These are phyloP conservation scores for Falciphora oryzae DNA, from an alignment of 2,329 filamentous ascomycete genomes.

Conservation along the genomic window DNA sequence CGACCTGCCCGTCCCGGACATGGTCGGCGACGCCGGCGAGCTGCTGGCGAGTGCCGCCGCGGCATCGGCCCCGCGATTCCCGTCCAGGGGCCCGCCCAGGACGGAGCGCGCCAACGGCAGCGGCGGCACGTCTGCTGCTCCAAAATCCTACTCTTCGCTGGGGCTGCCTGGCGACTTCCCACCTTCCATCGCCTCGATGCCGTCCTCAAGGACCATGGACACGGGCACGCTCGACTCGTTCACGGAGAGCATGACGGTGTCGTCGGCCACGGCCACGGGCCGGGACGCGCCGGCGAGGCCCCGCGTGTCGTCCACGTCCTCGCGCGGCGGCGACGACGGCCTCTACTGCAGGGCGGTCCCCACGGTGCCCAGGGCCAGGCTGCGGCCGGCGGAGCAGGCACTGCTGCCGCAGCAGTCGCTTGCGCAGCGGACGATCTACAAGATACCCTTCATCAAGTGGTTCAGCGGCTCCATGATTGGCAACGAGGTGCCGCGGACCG, in stretches of 20 bases:
- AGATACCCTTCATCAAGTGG: slow-evolving; percentile 66
- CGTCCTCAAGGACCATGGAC: slow-evolving; percentile 53
- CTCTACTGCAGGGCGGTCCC: slow-evolving; percentile 59
- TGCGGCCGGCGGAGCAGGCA: slow-evolving; percentile 65
- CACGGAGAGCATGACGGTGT: slow-evolving; percentile 32
- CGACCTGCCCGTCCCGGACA: slow-evolving; percentile 57
- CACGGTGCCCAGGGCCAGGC: slow-evolving; percentile 56
- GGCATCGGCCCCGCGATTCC: not conserved
- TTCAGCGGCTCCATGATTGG: slow-evolving; percentile 70
- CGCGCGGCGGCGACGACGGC: slow-evolving; percentile 23
- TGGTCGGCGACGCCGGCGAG: slow-evolving; percentile 33
- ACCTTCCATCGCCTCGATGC: slow-evolving; percentile 32
- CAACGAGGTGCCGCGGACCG: slow-evolving; percentile 65
- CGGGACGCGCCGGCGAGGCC: slow-evolving; percentile 18
- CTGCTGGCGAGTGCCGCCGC: slow-evolving; percentile 23
- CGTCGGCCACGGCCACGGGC: slow-evolving; percentile 38
- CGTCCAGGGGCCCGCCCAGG: slow-evolving; percentile 22
- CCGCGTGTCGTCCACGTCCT: not conserved
- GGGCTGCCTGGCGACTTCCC: slow-evolving; percentile 7
- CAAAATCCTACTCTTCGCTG: slow-evolving; percentile 3
- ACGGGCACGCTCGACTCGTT: slow-evolving; percentile 43
- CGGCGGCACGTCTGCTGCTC: slow-evolving; percentile 13
- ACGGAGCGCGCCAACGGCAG: slow-evolving; percentile 15
- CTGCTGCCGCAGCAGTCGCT: slow-evolving; percentile 63
- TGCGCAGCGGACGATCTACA: slow-evolving; percentile 56